Evolutionary conservation across 441 rosid species (phyloP).

Genomic region (Eutrema salsugineum): DNA sequence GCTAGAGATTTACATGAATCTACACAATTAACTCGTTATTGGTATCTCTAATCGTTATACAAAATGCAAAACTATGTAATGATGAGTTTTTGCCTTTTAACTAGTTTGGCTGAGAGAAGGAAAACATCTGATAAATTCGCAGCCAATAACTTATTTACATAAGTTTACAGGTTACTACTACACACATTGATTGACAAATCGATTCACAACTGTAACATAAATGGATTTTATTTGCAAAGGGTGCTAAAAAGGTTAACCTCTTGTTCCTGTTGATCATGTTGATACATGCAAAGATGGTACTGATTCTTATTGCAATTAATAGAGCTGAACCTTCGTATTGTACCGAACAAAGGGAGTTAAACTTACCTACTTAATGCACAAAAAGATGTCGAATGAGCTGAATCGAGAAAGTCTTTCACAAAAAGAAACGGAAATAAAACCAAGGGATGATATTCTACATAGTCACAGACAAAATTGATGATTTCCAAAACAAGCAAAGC

Average conservation of each 20-base stretch:
- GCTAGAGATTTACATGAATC: constrained; percentile 43
- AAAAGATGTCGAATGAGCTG: no score
- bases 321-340: no score
- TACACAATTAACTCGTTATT: constrained; percentile 37
- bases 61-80: background rate
- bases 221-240: background rate
- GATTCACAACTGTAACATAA: background rate
- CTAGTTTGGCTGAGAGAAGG: constrained; percentile 46
- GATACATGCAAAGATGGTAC: no score
- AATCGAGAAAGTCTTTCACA: no score
- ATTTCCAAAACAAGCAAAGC: background rate
- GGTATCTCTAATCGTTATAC: constrained; percentile 34
- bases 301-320: no score
- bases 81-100: constrained; percentile 10
- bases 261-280: background rate
- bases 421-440: no score
- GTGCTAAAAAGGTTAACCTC: background rate
- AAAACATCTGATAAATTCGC: constrained; percentile 44
- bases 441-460: no score
- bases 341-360: no score
- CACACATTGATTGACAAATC: background rate
- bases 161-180: background rate
- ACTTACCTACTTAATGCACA: no score
- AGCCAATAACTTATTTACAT: constrained; percentile 18
- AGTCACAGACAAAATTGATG: background rate